Conservation (phyloP, 768 basidiomycete genomes). For the Suillus lakei region DNA sequence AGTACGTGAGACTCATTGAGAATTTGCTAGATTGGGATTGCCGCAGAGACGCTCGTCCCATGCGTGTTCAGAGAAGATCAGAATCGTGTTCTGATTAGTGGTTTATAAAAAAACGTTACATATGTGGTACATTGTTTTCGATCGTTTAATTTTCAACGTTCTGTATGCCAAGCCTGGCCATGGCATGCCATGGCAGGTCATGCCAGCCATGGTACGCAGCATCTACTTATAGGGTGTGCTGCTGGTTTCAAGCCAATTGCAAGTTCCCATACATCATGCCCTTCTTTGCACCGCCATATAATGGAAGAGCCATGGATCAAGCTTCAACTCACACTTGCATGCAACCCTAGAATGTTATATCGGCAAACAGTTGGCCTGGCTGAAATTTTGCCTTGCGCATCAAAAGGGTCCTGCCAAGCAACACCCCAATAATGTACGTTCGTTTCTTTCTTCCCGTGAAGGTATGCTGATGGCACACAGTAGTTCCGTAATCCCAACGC, state of each 20-base stretch:
- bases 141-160: not conserved
- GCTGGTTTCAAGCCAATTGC: not conserved
- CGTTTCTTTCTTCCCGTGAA: not conserved
- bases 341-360: not conserved
- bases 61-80: constrained; percentile 2
- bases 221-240: not conserved
- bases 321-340: not conserved
- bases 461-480: not conserved
- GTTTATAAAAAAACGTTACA: not conserved
- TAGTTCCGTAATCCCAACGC: not conserved
- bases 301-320: constrained; percentile 9
- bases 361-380: constrained; percentile 2
- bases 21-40: not conserved
- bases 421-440: not conserved
- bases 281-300: constrained; percentile 4
- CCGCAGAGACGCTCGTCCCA: constrained; percentile 4
- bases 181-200: not conserved
- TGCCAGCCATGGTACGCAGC: not conserved
- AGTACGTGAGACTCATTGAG: not conserved
- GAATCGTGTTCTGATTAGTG: not conserved
- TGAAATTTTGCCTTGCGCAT: not conserved
- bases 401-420: constrained; percentile 3
- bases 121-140: constrained; percentile 4
- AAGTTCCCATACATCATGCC: not conserved
- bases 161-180: not conserved